Conservation (phyloP, 2,329 filamentous ascomycete genomes). For the Trichothecium roseum region DNA sequence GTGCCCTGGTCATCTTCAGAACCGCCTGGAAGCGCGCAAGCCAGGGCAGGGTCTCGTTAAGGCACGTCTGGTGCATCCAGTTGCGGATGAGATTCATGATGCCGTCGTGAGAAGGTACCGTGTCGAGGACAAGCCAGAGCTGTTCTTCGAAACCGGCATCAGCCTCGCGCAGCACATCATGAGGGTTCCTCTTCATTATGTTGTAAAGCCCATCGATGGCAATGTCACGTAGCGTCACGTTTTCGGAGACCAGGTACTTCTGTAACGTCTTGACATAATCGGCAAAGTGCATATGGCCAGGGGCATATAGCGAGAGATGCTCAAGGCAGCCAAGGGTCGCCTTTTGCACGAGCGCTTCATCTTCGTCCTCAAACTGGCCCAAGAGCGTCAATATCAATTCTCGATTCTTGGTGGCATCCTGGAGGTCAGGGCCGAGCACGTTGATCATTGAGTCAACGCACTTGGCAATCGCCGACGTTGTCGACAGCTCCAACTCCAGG, state of each 20-base stretch:
- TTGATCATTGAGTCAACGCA: slow-evolving; percentile 95
- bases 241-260: slow-evolving; percentile 60
- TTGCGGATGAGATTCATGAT: slow-evolving; percentile 83
- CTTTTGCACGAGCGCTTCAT: slow-evolving; percentile 58
- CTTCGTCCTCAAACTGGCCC: slow-evolving; percentile 68
- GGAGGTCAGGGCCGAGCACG: slow-evolving; percentile 87
- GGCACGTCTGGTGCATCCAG: slow-evolving; percentile 85
- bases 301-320: slow-evolving; percentile 85
- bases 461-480: slow-evolving; percentile 71
- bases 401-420: slow-evolving; percentile 83
- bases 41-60: slow-evolving; percentile 74
- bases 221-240: slow-evolving; percentile 61
- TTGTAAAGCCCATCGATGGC: slow-evolving; percentile 86
- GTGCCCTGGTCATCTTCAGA: slow-evolving; percentile 74
- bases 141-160: slow-evolving; percentile 77
- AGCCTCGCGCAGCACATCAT: slow-evolving; percentile 69
- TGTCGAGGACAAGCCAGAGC: slow-evolving; percentile 82
- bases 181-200: slow-evolving; percentile 85
- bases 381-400: slow-evolving; percentile 86
- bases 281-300: slow-evolving; percentile 72
- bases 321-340: slow-evolving; percentile 78
- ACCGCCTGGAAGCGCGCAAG: slow-evolving; percentile 80
- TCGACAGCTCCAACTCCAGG: slow-evolving; percentile 75
- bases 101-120: slow-evolving; percentile 62
- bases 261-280: slow-evolving; percentile 80